These are phyloP conservation scores for Apophysomyces trapeziformis DNA, from an alignment of 371 early-diverging fungal genomes.

Conservation along the genomic window DNA sequence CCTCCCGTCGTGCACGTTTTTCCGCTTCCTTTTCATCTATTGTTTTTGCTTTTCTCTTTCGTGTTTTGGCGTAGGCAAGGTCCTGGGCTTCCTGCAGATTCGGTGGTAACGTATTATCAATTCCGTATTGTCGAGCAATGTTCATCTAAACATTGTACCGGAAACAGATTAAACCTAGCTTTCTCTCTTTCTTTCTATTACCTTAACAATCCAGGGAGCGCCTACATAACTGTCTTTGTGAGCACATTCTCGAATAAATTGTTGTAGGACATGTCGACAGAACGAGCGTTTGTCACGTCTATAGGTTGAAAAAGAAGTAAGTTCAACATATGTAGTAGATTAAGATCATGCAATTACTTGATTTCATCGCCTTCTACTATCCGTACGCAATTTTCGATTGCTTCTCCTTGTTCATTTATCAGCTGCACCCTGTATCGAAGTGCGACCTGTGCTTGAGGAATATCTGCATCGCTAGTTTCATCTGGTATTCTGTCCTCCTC, in stretches of 20 bases:
- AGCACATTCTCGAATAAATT: slow-evolving; percentile 70
- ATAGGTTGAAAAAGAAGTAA: background rate
- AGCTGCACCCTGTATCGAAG: slow-evolving; percentile 39
- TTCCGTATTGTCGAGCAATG: slow-evolving; percentile 50
- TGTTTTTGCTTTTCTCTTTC: slow-evolving; percentile 39
- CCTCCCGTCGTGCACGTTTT: slow-evolving; percentile 51
- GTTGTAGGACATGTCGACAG: slow-evolving; percentile 62
- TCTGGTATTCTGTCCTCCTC: background rate
- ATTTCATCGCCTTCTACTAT: slow-evolving; percentile 32
- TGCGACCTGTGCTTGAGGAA: slow-evolving; percentile 11
- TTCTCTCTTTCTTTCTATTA: slow-evolving; percentile 21
- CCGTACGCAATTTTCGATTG: slow-evolving; percentile 36
- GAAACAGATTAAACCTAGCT: background rate
- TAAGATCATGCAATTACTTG: slow-evolving; percentile 12
- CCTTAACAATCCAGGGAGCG: slow-evolving; percentile 75
- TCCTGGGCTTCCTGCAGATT: slow-evolving; percentile 53
- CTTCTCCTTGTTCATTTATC: slow-evolving; percentile 32
- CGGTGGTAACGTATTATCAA: slow-evolving; percentile 51
- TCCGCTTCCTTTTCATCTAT: slow-evolving; percentile 40
- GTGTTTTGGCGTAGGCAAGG: slow-evolving; percentile 35
- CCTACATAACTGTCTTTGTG: slow-evolving; percentile 65
- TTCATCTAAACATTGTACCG: slow-evolving; percentile 36
- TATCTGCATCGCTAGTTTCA: background rate
- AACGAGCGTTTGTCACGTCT: slow-evolving; percentile 60
- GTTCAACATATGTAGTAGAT: background rate